Evolutionary conservation across 2,329 filamentous ascomycete species (phyloP), one percentile per base, ranked within the genome.

Genomic region (Sordariomycetes sp.): DNA sequence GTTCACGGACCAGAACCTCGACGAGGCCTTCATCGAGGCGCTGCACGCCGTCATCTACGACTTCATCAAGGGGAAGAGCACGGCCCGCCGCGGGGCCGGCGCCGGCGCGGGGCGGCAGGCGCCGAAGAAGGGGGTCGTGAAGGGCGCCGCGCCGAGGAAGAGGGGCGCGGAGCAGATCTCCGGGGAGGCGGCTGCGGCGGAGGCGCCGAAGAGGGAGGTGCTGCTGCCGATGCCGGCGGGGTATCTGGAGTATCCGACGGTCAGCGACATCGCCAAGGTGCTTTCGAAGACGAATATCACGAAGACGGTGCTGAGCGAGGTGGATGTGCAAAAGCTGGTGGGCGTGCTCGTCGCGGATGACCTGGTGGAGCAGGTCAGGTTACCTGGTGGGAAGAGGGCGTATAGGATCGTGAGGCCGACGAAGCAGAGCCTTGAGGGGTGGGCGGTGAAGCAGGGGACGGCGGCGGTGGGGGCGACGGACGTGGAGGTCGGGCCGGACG

Each of bases 341-440:
- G 88, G 97, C 65, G 88, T 97, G 64, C 83, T 99, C 60, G 86
- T 90, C 56, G 95, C 87, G 73, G 94, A 99, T 66, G 89, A 90
- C 56, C 86, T 89, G 60, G 75, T 99, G 53, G 90, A 97, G 69
- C 74, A 76, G 35, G 74, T 87, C 59, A 76, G 72, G 60, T 74
- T 79, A 59, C 28, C 46, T 3, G 78, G 72, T 53, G 73, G 73
- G 32, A 73, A 72, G 61, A 68, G 76, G 55, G 80, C 76, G 55
- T 86, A 81, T 70, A 76, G 81, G 56, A 78, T 78, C 3, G 71
- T 75, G 40, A 75, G 79, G 54, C 68, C 80, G 53, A 69, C 76
- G 12, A 78, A 76, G 64, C 77, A 77, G 65, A 71, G 71, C 40
- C 62, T 66, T 10, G 69, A 73, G 54, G 67, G 65, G 57, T 76